Evolutionary conservation across 176 grass and related monocot species (phyloP).

Genomic region (Triticum turgidum): DNA sequence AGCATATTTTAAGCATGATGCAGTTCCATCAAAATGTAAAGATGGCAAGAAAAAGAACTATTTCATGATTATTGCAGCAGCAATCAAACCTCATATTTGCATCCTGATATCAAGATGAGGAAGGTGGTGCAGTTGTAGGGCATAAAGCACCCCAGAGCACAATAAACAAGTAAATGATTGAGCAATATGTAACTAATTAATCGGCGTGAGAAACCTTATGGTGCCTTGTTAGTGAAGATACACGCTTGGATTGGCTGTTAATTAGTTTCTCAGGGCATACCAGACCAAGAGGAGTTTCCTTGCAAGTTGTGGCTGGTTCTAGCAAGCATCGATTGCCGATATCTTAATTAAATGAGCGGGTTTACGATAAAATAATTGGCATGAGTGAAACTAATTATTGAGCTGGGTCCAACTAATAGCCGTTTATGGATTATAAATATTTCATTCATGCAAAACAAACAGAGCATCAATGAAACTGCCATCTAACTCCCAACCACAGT

Average conservation of each 20-base stretch:
- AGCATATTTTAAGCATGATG: slow-evolving; percentile 9
- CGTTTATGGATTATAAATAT: neutral
- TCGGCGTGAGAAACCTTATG: slow-evolving; percentile 5
- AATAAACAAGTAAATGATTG: slow-evolving; percentile 20
- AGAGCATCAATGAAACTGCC: slow-evolving; percentile 10
- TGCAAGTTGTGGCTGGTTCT: slow-evolving; percentile 41
- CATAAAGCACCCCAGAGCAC: neutral
- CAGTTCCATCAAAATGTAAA: neutral
- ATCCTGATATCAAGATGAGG: neutral
- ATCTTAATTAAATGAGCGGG: slow-evolving; percentile 34
- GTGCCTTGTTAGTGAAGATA: slow-evolving; percentile 26
- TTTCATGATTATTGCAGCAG: neutral
- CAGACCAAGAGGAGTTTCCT: neutral
- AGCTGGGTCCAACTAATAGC: slow-evolving; percentile 1
- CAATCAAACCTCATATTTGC: neutral
- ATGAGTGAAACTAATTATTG: neutral
- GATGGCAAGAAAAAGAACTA: neutral
- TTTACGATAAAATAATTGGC: slow-evolving; percentile 19
- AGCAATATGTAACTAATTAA: slow-evolving; percentile 27
- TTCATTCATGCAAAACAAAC: neutral
- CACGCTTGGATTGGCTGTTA: slow-evolving; percentile 2
- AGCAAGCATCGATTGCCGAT: slow-evolving; percentile 31
- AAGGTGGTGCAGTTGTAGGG: neutral
- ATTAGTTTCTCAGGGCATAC: slow-evolving; percentile 22
- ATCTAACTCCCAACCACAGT: neutral